phyloP scores from a whole-genome alignment of 2,329 filamentous ascomycete species.

The Verticillium klebahnii region DNA sequence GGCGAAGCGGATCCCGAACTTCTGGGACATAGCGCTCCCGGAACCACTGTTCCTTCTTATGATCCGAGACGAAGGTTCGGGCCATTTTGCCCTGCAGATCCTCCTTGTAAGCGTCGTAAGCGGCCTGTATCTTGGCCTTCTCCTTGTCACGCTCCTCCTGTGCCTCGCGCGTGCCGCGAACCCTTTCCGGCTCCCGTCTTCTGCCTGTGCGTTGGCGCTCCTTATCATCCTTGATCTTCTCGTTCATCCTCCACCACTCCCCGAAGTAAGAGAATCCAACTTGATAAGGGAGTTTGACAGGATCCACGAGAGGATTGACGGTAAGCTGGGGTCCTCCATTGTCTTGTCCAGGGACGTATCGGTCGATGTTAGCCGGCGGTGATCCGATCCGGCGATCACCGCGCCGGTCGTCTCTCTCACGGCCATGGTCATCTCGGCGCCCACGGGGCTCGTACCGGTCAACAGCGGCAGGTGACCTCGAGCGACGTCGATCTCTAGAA shows the following conservation, averaged over 20 bases:
- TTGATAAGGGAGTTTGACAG: slow-evolving; percentile 69
- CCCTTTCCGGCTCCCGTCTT: slow-evolving; percentile 58
- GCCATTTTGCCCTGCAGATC: slow-evolving; percentile 75
- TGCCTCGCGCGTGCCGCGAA: slow-evolving; percentile 59
- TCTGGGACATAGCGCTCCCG: slow-evolving; percentile 88
- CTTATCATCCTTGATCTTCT: slow-evolving; percentile 77
- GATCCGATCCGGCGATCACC: slow-evolving; percentile 51
- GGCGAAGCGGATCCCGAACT: slow-evolving; percentile 68
- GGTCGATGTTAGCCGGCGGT: slow-evolving; percentile 70
- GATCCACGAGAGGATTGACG: slow-evolving; percentile 67
- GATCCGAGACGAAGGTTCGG: slow-evolving; percentile 80
- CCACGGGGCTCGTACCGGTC: slow-evolving; percentile 72
- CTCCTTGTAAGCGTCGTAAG: slow-evolving; percentile 64
- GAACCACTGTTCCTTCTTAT: slow-evolving; percentile 98
- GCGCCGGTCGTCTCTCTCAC: slow-evolving; percentile 52
- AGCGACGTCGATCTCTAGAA: slow-evolving; percentile 54
- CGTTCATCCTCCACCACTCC: slow-evolving; percentile 81
- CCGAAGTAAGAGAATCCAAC: slow-evolving; percentile 83
- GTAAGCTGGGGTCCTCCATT: slow-evolving; percentile 37
- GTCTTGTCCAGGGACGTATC: slow-evolving; percentile 76
- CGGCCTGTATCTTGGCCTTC: slow-evolving; percentile 69
- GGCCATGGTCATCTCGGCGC: slow-evolving; percentile 65
- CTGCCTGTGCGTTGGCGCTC: slow-evolving; percentile 67
- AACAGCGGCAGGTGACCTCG: slow-evolving; percentile 65
- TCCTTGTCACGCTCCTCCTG: slow-evolving; percentile 75